Evolutionary conservation across 139 green algal genomes (phyloP).

Genomic region (Chlamydomonas asymmetrica): DNA sequence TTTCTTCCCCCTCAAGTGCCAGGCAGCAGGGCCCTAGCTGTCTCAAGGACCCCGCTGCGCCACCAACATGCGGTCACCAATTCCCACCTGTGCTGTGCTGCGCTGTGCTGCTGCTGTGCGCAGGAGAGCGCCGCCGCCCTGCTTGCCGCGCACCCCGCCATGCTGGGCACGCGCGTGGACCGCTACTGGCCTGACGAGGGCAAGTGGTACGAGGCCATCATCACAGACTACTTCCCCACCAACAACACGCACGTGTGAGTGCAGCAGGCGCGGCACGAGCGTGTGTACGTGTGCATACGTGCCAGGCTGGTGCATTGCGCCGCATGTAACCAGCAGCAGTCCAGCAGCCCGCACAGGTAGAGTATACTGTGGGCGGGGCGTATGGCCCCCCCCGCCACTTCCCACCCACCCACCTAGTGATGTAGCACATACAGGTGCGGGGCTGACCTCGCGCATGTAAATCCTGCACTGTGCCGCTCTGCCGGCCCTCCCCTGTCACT

Average conservation of each 20-base stretch:
- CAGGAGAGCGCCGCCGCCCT: too few relatives aligned
- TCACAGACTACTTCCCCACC: constrained; percentile 32
- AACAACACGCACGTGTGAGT: constrained; percentile 36
- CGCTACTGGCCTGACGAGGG: constrained; percentile 35
- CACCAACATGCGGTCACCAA: too few relatives aligned
- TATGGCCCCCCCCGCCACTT: not conserved
- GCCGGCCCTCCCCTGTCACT: too few relatives aligned
- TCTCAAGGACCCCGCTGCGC: too few relatives aligned
- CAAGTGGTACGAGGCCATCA: constrained; percentile 33
- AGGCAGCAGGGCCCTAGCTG: too few relatives aligned
- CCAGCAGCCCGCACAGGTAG: not conserved
- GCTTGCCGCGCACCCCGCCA: not conserved
- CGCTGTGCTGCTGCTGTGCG: too few relatives aligned
- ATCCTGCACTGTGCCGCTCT: not conserved
- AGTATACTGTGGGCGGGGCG: not conserved
- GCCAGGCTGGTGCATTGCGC: not conserved
- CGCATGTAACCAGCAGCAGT: not conserved
- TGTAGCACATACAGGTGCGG: not conserved
- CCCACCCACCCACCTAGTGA: not conserved
- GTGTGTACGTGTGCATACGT: not conserved
- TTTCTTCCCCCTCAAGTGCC: too few relatives aligned
- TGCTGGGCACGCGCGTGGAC: constrained; percentile 2
- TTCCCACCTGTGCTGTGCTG: too few relatives aligned
- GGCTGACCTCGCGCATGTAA: not conserved
- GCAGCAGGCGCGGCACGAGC: not conserved